Percentiles rank a stretch among this genome's conserved stretches.
These are phyloP conservation scores for Psilocybe subaeruginosa DNA, from an alignment of 768 basidiomycete genomes.

Conservation along the genomic window DNA sequence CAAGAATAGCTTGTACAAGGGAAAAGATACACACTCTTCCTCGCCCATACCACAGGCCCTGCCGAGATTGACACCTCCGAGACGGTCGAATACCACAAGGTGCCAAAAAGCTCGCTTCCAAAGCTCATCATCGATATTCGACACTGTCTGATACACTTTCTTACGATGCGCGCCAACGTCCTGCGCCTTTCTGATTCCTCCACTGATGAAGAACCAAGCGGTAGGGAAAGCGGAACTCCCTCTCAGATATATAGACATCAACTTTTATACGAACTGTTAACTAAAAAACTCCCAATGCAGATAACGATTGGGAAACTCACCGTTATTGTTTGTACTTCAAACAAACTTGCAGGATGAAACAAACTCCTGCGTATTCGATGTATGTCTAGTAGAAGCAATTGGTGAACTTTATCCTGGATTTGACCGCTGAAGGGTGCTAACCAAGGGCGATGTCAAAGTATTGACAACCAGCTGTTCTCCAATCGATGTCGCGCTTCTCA, in stretches of 20 bases:
- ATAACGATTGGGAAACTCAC: conserved; percentile 17
- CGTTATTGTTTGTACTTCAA: conserved; percentile 58
- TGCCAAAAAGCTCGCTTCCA: conserved; percentile 85
- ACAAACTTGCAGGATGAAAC: conserved; percentile 58
- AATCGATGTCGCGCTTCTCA: conserved; percentile 36
- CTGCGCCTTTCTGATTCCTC: conserved; percentile 64
- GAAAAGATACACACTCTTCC: conserved; percentile 58
- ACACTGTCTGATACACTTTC: conserved; percentile 50
- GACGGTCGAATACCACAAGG: conserved; percentile 61
- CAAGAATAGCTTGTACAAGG: conserved; percentile 2
- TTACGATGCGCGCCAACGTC: conserved; percentile 80
- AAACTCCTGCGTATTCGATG: conserved; percentile 52
- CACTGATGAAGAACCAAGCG: conserved; percentile 57
- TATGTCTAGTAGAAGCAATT: conserved; percentile 40
- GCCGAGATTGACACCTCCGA: conserved; percentile 55
- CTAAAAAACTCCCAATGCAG: background rate
- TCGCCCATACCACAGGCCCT: conserved; percentile 59
- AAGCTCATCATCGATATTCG: conserved; percentile 63
- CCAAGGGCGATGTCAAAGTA: conserved; percentile 63
- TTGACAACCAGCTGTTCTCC: conserved; percentile 45
- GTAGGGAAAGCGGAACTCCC: conserved; percentile 50
- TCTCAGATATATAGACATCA: conserved; percentile 57
- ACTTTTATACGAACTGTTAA: conserved; percentile 31
- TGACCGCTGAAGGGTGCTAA: conserved; percentile 18
- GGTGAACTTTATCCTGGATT: background rate